A percentile compares a stretch with the other conserved stretches of the same genome.
Conservation (phyloP, 2,329 filamentous ascomycete species). For the Fusarium albosuccineum region DNA sequence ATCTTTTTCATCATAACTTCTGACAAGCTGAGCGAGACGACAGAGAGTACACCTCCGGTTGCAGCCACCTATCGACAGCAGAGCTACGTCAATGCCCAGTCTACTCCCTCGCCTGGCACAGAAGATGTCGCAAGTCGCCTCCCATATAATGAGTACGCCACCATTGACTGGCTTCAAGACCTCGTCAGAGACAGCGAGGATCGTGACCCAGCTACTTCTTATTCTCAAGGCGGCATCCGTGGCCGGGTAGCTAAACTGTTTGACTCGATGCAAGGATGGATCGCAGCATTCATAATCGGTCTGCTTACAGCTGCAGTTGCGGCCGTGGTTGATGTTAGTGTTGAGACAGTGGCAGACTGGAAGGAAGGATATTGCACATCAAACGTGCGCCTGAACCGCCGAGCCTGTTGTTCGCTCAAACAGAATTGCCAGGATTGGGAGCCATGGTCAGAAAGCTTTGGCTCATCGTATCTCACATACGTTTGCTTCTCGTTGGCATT, state of each 20-base stretch:
- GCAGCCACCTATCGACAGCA: background rate
- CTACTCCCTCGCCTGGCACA: background rate
- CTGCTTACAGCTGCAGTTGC: slow-evolving; percentile 26
- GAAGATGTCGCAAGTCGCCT: background rate
- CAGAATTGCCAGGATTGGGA: background rate
- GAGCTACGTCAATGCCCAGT: background rate
- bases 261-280: slow-evolving; percentile 25
- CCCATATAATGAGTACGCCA: slow-evolving; percentile 70
- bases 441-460: slow-evolving; percentile 20
- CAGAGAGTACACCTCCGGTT: background rate
- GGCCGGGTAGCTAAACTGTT: background rate
- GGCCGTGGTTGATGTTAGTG: slow-evolving; percentile 25
- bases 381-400: slow-evolving; percentile 7
- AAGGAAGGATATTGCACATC: slow-evolving; percentile 32
- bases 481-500: slow-evolving; percentile 18
- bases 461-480: slow-evolving; percentile 23
- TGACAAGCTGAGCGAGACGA: background rate
- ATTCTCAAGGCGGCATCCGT: background rate
- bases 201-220: background rate
- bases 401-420: slow-evolving; percentile 16
- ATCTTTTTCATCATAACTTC: background rate
- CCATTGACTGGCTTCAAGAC: slow-evolving; percentile 73
- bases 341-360: slow-evolving; percentile 30
- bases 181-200: slow-evolving; percentile 53
- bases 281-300: slow-evolving; percentile 29